A percentile compares a stretch with the other conserved stretches of the same genome.
Evolutionary conservation across 352 stramenopile species (phyloP).

Genomic region (Pythium apleroticum): DNA sequence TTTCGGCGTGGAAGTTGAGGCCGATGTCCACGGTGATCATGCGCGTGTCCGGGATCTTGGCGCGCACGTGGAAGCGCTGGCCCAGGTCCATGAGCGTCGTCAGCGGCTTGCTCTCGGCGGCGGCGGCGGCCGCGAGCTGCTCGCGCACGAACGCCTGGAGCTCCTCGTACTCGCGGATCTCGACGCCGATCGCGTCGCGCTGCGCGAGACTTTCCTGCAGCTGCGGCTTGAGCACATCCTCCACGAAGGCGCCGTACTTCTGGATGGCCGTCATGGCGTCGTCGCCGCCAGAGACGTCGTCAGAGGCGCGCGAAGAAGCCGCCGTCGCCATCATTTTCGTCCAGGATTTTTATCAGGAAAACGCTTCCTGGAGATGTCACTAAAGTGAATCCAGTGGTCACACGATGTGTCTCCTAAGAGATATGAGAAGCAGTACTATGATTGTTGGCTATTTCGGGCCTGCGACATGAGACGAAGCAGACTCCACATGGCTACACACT

Average conservation of each 20-base stretch:
- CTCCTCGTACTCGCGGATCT: slow-evolving; percentile 70
- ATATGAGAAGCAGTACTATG: neutral
- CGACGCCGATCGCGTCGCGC: slow-evolving; percentile 45
- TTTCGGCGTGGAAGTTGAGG: slow-evolving; percentile 76
- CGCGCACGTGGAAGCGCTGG: slow-evolving; percentile 69
- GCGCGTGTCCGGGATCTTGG: slow-evolving; percentile 58
- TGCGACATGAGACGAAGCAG: neutral
- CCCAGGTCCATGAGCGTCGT: slow-evolving; percentile 64
- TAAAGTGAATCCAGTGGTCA: slow-evolving; percentile 5
- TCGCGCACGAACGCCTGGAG: slow-evolving; percentile 44
- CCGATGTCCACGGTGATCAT: slow-evolving; percentile 71
- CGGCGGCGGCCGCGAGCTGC: slow-evolving; percentile 9
- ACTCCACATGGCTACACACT: slow-evolving; percentile 27
- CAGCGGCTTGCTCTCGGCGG: slow-evolving; percentile 14
- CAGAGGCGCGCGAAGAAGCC: neutral
- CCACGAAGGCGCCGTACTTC: slow-evolving; percentile 64
- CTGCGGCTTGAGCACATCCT: slow-evolving; percentile 70
- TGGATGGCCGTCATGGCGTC: slow-evolving; percentile 38
- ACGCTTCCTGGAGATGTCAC: neutral
- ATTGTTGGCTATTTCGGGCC: neutral
- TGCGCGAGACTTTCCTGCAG: slow-evolving; percentile 54
- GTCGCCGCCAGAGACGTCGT: slow-evolving; percentile 5
- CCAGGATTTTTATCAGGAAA: neutral
- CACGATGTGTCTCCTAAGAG: slow-evolving; percentile 4
- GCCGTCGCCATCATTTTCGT: neutral